Base-by-base conservation (phyloP, 2,329 filamentous ascomycete genomes). In the Periconia sp. region DNA sequence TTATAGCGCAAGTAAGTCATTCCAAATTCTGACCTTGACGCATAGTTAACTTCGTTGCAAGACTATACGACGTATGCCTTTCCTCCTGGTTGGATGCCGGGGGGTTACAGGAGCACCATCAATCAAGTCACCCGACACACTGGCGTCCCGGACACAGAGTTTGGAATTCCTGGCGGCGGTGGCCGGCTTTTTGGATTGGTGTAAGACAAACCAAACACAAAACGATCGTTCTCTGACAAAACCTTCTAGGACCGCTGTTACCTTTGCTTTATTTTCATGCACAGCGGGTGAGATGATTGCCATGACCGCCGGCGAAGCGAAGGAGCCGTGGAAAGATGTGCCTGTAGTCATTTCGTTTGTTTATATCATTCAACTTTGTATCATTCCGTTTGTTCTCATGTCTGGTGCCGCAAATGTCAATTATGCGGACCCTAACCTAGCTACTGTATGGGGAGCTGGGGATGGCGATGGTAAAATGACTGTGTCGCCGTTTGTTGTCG, bases 241-340 rank as follows among this genome's bases (percentile, higher is more conserved):
- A 27, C 23, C 8, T 27, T 5, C 23, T 27, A 27, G 23, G 23
- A 27, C 66, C 11, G 63, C 65, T 30, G 53, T 65, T 2, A 62
- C 61, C 0, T 43, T 65, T 7, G 65, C 65, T 15, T 70, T 71
- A 59, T 71, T 71, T 43, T 63, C 66, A 20, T 71, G 65, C 44
- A 59, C 62, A 45, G 68, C 68, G 17, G 65, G 62, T 8, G 69
- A 71, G 19, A 62, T 65, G 9, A 62, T 69, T 11, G 55, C 68
- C 6, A 64, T 70, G 47, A 70, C 68, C 23, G 65, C 65, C 11
- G 69, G 65, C 9, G 69, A 72, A 51, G 64, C 68, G 2, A 61
- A 61, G 49, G 49, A 62, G 3, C 67, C 69, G 27, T 65, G 56
- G 27, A 63, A 55, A 40, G 67, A 71, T 47, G 56, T 72, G 10